A percentile compares a stretch with the other conserved stretches of the same genome.
Evolutionary conservation across 164 flowering plant genomes (phyloP).

Genomic region (Vitis cinerea): DNA sequence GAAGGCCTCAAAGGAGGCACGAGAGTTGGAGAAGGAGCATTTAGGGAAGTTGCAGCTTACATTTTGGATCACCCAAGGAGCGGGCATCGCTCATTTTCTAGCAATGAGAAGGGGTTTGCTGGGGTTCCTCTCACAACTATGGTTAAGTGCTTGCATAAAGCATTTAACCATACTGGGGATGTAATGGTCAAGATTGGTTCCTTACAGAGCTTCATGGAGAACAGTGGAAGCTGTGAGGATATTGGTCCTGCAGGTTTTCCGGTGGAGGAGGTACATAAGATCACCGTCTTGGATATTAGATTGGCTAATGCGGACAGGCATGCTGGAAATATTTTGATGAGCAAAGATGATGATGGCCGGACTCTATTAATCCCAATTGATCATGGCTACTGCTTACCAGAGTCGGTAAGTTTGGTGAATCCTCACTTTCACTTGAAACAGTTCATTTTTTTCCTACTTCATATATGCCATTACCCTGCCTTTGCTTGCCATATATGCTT

Average conservation of each 20-base stretch:
- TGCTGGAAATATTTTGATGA: constrained; percentile 52
- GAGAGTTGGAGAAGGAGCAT: constrained; percentile 55
- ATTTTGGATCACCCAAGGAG: constrained; percentile 52
- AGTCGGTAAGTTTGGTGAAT: constrained; percentile 37
- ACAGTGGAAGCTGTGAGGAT: constrained; percentile 64
- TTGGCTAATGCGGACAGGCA: constrained; percentile 76
- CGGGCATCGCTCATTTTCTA: constrained; percentile 30
- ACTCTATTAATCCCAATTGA: constrained; percentile 54
- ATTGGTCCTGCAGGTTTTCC: constrained; percentile 57
- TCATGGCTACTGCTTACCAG: constrained; percentile 74
- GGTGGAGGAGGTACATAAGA: constrained; percentile 56
- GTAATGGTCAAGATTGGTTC: constrained; percentile 47
- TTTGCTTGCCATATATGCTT: too few species aligned
- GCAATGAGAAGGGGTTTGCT: constrained; percentile 44
- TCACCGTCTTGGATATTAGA: constrained; percentile 60
- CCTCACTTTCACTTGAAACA: too few species aligned
- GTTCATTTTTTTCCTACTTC: too few species aligned
- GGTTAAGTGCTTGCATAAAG: constrained; percentile 43
- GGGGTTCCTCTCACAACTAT: constrained; percentile 58
- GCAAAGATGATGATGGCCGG: constrained; percentile 37
- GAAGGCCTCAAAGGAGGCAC: constrained; percentile 67
- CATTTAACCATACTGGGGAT: constrained; percentile 45
- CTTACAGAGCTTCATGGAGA: constrained; percentile 57
- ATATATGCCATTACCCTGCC: neutral
- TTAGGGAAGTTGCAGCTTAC: constrained; percentile 62